These are phyloP conservation scores for Earliella scabrosa DNA, from an alignment of 1,284 basidiomycete genomes.

Conservation along the genomic window DNA sequence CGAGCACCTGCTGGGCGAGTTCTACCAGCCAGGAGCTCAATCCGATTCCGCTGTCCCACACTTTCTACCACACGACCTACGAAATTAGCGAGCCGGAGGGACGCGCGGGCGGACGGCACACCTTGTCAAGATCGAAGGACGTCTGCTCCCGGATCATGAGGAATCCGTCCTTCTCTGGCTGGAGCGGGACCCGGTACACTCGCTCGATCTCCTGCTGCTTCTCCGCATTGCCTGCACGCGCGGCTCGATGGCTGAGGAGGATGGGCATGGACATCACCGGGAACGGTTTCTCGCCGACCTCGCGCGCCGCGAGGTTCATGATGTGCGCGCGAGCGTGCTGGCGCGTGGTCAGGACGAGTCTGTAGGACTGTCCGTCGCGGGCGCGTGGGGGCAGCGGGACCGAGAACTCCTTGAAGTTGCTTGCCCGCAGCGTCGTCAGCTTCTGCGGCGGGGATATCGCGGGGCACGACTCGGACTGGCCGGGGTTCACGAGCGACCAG, in stretches of 20 bases:
- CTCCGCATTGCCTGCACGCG: slow-evolving; percentile 21
- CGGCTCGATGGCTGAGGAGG: slow-evolving; percentile 44
- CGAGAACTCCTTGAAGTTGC: slow-evolving; percentile 71
- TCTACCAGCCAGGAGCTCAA: slow-evolving; percentile 74
- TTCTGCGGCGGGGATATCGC: slow-evolving; percentile 52
- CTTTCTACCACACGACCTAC: slow-evolving; percentile 64
- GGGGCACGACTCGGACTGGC: slow-evolving; percentile 16
- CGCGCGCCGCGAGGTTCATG: slow-evolving; percentile 32
- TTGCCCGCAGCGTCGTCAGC: slow-evolving; percentile 70
- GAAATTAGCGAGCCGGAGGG: slow-evolving; percentile 2
- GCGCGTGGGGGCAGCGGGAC: slow-evolving; percentile 63
- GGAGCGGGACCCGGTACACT: slow-evolving; percentile 48
- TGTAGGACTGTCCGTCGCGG: slow-evolving; percentile 61
- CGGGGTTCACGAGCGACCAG: slow-evolving; percentile 32
- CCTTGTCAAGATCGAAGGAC: slow-evolving; percentile 90
- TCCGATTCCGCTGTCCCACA: slow-evolving; percentile 90
- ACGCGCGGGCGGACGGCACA: slow-evolving; percentile 31
- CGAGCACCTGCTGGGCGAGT: slow-evolving; percentile 24
- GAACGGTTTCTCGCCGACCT: slow-evolving; percentile 48
- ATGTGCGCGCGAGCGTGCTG: slow-evolving; percentile 32
- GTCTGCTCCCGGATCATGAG: slow-evolving; percentile 77
- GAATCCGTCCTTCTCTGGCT: slow-evolving; percentile 26
- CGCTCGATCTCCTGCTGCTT: slow-evolving; percentile 80
- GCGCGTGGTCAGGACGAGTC: slow-evolving; percentile 58
- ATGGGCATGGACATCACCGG: slow-evolving; percentile 72